A percentile compares a stretch with the other conserved stretches of the same genome.
Conservation (phyloP, 2,329 filamentous ascomycete species). For the Didymella sp. region DNA sequence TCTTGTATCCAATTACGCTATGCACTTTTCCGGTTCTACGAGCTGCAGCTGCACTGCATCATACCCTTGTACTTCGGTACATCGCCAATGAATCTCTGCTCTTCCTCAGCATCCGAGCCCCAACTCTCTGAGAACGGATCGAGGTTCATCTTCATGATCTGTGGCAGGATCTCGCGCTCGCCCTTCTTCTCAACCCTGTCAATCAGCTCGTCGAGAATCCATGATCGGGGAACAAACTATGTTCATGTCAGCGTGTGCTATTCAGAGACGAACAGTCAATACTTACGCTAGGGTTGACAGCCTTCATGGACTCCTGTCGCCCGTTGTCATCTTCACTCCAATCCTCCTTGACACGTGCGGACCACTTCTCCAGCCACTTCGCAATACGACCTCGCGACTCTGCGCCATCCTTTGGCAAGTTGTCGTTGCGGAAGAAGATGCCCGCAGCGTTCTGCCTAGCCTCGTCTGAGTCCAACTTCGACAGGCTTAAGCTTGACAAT, state of each 20-base stretch:
- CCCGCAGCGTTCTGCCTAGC: conserved; percentile 69
- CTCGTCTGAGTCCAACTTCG: conserved; percentile 69
- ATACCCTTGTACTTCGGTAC: conserved; percentile 78
- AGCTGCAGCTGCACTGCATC: conserved; percentile 96
- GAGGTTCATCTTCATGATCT: conserved; percentile 82
- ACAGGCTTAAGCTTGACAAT: conserved; percentile 68
- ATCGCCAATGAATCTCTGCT: conserved; percentile 83
- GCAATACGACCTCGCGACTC: conserved; percentile 72
- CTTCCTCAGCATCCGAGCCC: conserved; percentile 72
- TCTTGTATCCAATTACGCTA: not conserved
- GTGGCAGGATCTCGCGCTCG: conserved; percentile 78
- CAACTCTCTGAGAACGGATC: conserved; percentile 84
- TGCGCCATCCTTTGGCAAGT: conserved; percentile 62
- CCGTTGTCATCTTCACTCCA: conserved; percentile 68
- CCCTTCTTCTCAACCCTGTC: conserved; percentile 82
- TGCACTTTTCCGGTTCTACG: conserved; percentile 45
- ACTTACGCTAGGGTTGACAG: conserved; percentile 78
- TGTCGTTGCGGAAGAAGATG: conserved; percentile 80
- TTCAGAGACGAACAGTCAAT: not conserved
- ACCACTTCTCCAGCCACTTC: conserved; percentile 84
- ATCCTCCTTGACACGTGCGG: conserved; percentile 73
- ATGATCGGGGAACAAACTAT: conserved; percentile 84
- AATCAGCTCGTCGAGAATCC: conserved; percentile 94
- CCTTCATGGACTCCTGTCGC: conserved; percentile 77
- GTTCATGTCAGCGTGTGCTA: not conserved